Conservation (phyloP, 2,329 filamentous ascomycete species). For the Microdochium nivale region DNA sequence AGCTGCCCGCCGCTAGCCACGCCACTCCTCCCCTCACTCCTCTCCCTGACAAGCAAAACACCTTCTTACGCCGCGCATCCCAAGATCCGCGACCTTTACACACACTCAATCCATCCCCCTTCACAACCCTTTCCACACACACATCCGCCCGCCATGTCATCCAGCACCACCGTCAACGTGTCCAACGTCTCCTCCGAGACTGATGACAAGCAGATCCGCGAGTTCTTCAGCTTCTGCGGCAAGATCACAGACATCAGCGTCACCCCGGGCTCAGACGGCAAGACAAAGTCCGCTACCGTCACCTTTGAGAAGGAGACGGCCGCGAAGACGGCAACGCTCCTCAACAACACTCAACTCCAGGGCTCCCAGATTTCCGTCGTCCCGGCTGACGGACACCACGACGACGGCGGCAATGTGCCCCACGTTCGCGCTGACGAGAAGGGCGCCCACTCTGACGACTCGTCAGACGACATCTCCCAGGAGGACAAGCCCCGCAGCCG, state of each 20-base stretch:
- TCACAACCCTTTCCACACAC: conserved; percentile 1
- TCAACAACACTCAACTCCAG: conserved; percentile 94
- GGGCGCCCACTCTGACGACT: conserved; percentile 47
- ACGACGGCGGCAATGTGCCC: conserved; percentile 35
- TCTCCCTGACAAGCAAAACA: too few species aligned
- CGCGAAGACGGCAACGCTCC: conserved; percentile 90
- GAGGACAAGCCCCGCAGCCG: conserved; percentile 95
- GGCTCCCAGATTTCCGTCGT: conserved; percentile 73
- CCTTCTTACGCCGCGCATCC: too few species aligned
- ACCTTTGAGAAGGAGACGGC: conserved; percentile 96
- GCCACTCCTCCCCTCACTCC: too few species aligned
- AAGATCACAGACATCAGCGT: conserved; percentile 84
- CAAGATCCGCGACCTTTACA: not conserved
- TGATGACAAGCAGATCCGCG: conserved; percentile 80
- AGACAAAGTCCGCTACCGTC: conserved; percentile 78
- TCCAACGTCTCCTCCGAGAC: conserved; percentile 80
- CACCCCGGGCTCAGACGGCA: conserved; percentile 47
- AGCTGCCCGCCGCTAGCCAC: too few species aligned
- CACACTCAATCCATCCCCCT: not conserved
- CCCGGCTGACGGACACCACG: conserved; percentile 55
- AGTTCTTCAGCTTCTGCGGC: conserved; percentile 97
- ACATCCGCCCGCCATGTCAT: conserved; percentile 36
- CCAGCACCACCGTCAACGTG: conserved; percentile 66
- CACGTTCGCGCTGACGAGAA: conserved; percentile 32
- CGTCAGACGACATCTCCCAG: conserved; percentile 70